Conservation (phyloP, 805 yeast genomes). For the Kazachstania kunashirensis region DNA sequence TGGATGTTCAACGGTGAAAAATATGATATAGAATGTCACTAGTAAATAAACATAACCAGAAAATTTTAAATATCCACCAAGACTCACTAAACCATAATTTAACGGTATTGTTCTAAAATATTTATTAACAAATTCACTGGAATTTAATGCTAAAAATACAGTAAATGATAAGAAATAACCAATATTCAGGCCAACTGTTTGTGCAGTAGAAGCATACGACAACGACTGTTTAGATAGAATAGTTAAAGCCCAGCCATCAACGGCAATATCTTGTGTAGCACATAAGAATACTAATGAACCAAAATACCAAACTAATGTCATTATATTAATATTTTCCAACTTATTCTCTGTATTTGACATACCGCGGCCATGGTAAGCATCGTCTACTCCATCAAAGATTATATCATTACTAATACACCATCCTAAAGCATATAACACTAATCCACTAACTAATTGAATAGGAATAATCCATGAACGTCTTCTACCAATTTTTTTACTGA, state of each 20-base stretch:
- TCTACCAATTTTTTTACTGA: slow-evolving; percentile 58
- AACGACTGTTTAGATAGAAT: slow-evolving; percentile 67
- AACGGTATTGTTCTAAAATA: slow-evolving; percentile 62
- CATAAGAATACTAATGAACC: slow-evolving; percentile 74
- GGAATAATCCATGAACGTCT: slow-evolving; percentile 93
- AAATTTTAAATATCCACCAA: slow-evolving; percentile 65
- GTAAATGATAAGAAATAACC: slow-evolving; percentile 92
- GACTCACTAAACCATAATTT: slow-evolving; percentile 51
- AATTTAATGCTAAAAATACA: slow-evolving; percentile 79
- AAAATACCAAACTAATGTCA: slow-evolving; percentile 56
- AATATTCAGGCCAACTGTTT: slow-evolving; percentile 86
- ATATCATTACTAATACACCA: slow-evolving; percentile 34
- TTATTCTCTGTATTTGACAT: slow-evolving; percentile 1
- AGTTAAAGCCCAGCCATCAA: slow-evolving; percentile 97
- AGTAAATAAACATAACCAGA: slow-evolving; percentile 67
- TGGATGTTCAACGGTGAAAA: slow-evolving; percentile 66
- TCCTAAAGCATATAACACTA: slow-evolving; percentile 61
- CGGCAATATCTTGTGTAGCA: slow-evolving; percentile 98
- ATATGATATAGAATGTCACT: slow-evolving; percentile 52
- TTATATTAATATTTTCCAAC: slow-evolving; percentile 11
- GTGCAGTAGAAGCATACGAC: slow-evolving; percentile 94
- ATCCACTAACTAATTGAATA: slow-evolving; percentile 71
- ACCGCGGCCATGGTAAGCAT: slow-evolving; percentile 15
- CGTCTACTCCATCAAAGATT: slow-evolving; percentile 34
- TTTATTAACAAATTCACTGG: slow-evolving; percentile 85